Percentiles rank a stretch among this genome's conserved stretches.
Evolutionary conservation across 2,329 filamentous ascomycete species (phyloP).

Genomic region (Exophiala sp.): DNA sequence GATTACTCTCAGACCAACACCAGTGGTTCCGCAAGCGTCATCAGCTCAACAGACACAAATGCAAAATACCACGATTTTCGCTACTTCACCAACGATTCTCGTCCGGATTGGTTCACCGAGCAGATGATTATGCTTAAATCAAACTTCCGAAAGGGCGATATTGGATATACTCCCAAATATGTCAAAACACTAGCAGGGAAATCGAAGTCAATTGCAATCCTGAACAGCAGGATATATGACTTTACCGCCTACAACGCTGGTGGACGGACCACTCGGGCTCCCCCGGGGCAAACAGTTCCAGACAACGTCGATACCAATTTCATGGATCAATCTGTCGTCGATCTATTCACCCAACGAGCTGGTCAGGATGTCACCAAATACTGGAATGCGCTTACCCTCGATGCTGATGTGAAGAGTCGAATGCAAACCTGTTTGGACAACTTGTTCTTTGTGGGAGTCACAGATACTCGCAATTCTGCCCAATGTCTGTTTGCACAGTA

Average conservation of each 20-base stretch:
- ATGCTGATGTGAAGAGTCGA: constrained; percentile 53
- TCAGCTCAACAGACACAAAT: constrained; percentile 68
- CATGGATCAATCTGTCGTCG: constrained; percentile 71
- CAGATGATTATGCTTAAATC: constrained; percentile 74
- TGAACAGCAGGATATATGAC: constrained; percentile 81
- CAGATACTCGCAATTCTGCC: constrained; percentile 84
- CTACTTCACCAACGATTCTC: constrained; percentile 72
- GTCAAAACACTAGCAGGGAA: constrained; percentile 64
- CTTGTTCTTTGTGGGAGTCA: constrained; percentile 86
- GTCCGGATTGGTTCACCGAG: constrained; percentile 89
- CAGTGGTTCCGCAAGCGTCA: constrained; percentile 61
- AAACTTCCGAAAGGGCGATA: constrained; percentile 78
- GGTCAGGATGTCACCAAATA: constrained; percentile 79
- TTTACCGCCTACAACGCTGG: constrained; percentile 77
- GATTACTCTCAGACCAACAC: constrained; percentile 78
- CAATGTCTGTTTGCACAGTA: constrained; percentile 87
- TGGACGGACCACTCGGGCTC: constrained; percentile 63
- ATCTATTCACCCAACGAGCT: constrained; percentile 71
- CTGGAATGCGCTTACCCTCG: constrained; percentile 69
- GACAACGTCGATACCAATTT: constrained; percentile 63
- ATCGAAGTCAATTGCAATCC: constrained; percentile 69
- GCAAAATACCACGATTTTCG: constrained; percentile 90
- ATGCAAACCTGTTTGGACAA: constrained; percentile 89
- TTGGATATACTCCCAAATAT: constrained; percentile 79
- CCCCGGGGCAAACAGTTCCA: constrained; percentile 50